A percentile compares a stretch with the other conserved stretches of the same genome.
Evolutionary conservation across 1,284 basidiomycete species (phyloP).

Genomic region (Sparassis latifolia): DNA sequence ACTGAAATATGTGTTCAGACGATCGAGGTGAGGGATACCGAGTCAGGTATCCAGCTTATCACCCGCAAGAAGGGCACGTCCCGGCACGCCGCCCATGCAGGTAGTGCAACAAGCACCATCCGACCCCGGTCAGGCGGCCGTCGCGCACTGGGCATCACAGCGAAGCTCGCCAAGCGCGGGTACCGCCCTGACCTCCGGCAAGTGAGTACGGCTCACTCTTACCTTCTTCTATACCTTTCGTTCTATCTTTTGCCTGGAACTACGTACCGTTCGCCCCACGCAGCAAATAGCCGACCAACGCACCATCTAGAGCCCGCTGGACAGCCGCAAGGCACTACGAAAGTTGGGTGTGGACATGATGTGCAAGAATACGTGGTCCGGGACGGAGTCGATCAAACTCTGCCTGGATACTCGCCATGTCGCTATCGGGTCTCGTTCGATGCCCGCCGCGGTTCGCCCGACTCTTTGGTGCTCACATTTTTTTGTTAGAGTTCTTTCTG

Average conservation of each 20-base stretch:
- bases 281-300: constrained; percentile 4
- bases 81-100: constrained; percentile 44
- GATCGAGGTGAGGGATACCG: constrained; percentile 57
- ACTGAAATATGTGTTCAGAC: constrained; percentile 35
- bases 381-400: constrained; percentile 55
- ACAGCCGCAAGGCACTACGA: constrained; percentile 51
- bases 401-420: constrained; percentile 52
- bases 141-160: constrained; percentile 67
- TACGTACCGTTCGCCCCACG: constrained; percentile 8
- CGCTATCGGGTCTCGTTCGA: constrained; percentile 69
- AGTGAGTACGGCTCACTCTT: constrained; percentile 45
- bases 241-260: constrained; percentile 2
- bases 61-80: constrained; percentile 66
- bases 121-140: constrained; percentile 71
- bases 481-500: constrained; percentile 8
- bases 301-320: constrained; percentile 59
- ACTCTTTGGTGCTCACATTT: constrained; percentile 67
- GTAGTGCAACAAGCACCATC: constrained; percentile 47
- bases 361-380: constrained; percentile 57
- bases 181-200: constrained; percentile 81
- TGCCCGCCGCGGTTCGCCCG: constrained; percentile 51
- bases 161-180: constrained; percentile 61
- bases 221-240: constrained; percentile 9
- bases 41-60: constrained; percentile 59
- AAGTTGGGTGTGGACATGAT: constrained; percentile 83